phyloP scores from a whole-genome alignment of 129 eudicot genomes.

The Escallonia rubra region DNA sequence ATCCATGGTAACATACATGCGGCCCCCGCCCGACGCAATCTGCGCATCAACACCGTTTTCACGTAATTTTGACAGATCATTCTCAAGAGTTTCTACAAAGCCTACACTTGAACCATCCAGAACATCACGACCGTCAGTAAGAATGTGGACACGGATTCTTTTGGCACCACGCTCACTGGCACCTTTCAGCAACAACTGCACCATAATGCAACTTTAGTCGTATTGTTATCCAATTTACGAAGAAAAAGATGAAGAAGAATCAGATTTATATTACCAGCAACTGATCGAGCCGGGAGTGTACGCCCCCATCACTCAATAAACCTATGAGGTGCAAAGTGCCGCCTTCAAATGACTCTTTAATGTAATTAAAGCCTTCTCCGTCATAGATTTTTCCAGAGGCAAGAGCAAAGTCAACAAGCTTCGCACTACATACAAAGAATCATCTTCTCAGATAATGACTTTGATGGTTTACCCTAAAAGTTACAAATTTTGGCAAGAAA shows the following conservation, averaged over 20 bases:
- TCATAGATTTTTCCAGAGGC: constrained; percentile 84
- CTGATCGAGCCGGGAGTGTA: constrained; percentile 92
- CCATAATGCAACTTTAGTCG: background rate
- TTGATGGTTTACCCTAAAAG: background rate
- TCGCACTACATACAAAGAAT: constrained; percentile 50
- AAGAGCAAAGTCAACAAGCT: constrained; percentile 91
- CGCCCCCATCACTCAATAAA: constrained; percentile 93
- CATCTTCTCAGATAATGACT: background rate
- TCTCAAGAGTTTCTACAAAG: constrained; percentile 82
- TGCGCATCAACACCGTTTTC: constrained; percentile 76
- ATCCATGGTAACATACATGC: constrained; percentile 97
- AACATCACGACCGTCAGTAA: constrained; percentile 97
- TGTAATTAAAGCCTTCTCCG: constrained; percentile 83
- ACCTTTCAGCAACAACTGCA: constrained; percentile 86
- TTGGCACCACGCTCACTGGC: constrained; percentile 92
- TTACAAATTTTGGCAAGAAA: background rate
- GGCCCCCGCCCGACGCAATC: constrained; percentile 96
- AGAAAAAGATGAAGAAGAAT: too few relatives aligned
- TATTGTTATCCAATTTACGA: too few relatives aligned
- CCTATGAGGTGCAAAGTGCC: constrained; percentile 91
- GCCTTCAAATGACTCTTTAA: constrained; percentile 60
- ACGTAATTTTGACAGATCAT: constrained; percentile 62
- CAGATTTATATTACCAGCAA: constrained; percentile 44
- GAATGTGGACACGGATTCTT: constrained; percentile 76
- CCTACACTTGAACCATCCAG: constrained; percentile 90